Evolutionary conservation across 2,329 filamentous ascomycete genomes (phyloP).

Genomic region (Chrysoporthe deuterocubensis): DNA sequence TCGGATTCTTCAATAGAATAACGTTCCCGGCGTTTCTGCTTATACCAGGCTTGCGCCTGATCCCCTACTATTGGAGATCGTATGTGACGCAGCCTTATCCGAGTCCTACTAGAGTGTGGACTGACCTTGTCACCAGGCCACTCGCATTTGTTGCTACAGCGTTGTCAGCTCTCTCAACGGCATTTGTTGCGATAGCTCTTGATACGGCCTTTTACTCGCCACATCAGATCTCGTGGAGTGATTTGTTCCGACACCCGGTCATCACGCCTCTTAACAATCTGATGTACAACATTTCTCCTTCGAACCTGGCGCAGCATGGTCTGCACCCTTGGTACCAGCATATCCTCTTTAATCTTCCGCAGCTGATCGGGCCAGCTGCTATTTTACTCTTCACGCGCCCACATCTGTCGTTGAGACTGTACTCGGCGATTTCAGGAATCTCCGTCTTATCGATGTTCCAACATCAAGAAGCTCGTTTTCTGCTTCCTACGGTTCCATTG

Average conservation of each 20-base stretch:
- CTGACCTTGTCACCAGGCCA: conserved; percentile 48
- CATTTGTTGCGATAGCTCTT: conserved; percentile 73
- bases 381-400: conserved; percentile 63
- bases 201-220: conserved; percentile 84
- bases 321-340: conserved; percentile 82
- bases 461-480: conserved; percentile 80
- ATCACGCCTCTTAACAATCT: conserved; percentile 81
- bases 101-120: conserved; percentile 25
- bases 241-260: conserved; percentile 66
- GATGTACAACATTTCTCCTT: conserved; percentile 70
- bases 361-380: conserved; percentile 72
- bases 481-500: conserved; percentile 76
- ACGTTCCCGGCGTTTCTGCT: conserved; percentile 94
- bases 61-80: conserved; percentile 85
- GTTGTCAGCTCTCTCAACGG: conserved; percentile 68
- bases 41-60: conserved; percentile 78
- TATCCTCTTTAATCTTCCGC: conserved; percentile 70
- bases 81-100: conserved; percentile 46
- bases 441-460: conserved; percentile 73
- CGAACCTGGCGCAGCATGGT: conserved; percentile 76
- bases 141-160: conserved; percentile 66
- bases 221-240: conserved; percentile 65
- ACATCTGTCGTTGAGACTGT: conserved; percentile 64
- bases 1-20: conserved; percentile 94
- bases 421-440: conserved; percentile 75